phyloP scores from a whole-genome alignment of 331 rosid genomes.

The Prunus yedoensis region DNA sequence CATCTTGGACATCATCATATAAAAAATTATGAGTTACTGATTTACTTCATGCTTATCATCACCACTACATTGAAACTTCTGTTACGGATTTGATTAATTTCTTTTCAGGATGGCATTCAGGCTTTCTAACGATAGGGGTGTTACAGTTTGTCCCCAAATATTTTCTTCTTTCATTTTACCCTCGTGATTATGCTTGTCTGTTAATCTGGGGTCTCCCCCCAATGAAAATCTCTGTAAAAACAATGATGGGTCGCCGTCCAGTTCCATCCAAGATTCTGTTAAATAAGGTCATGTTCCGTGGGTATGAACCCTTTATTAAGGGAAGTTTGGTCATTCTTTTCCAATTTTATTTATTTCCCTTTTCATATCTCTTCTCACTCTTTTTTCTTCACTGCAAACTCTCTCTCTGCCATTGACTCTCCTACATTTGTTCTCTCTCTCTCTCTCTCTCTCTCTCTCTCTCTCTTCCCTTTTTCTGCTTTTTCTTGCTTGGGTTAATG shows the following conservation, averaged over 20 bases:
- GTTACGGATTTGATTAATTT: neutral
- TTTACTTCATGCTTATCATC: neutral
- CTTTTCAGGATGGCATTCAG: neutral
- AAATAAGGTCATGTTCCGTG: neutral
- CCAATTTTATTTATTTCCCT: neutral
- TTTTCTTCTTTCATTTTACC: neutral
- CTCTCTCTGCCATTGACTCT: neutral
- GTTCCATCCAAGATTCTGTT: neutral
- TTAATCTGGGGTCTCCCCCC: neutral
- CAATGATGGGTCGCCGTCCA: neutral
- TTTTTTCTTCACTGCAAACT: too few species aligned
- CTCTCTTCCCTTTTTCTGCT: neutral
- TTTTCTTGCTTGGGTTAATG: neutral
- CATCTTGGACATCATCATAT: neutral
- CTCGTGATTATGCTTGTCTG: neutral
- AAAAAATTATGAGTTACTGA: neutral
- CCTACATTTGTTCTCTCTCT: too few species aligned
- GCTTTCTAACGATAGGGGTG: neutral
- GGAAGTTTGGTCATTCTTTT: neutral
- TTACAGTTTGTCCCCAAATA: neutral
- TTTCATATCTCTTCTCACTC: too few species aligned
- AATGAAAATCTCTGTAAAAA: neutral
- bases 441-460: neutral
- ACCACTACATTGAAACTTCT: neutral
- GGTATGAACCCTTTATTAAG: neutral